These are phyloP conservation scores for Thelephora aurantiotincta DNA, from an alignment of 768 basidiomycete species.

Conservation along the genomic window DNA sequence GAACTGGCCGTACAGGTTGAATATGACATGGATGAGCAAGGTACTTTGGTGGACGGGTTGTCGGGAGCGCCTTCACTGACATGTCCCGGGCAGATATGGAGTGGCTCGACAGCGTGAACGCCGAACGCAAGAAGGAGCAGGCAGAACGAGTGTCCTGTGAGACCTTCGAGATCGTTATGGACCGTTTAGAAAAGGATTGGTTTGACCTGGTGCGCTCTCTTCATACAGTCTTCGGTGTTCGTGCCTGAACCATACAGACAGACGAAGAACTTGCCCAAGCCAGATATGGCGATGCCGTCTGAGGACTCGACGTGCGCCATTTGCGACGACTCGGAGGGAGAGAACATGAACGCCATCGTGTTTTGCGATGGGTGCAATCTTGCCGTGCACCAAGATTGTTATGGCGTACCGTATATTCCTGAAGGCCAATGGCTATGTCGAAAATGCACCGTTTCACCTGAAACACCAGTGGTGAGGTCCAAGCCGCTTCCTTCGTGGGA, in stretches of 20 bases:
- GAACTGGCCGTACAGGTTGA: conserved; percentile 91
- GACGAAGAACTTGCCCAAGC: conserved; percentile 91
- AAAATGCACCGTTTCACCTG: conserved; percentile 96
- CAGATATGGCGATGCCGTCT: conserved; percentile 72
- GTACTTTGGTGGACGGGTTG: conserved; percentile 34
- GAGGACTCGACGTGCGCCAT: conserved; percentile 96
- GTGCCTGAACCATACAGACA: conserved; percentile 15
- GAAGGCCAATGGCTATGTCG: conserved; percentile 99
- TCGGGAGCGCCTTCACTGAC: too few species aligned
- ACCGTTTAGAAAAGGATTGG: conserved; percentile 97
- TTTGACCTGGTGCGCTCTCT: conserved; percentile 67
- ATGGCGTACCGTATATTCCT: conserved; percentile 97
- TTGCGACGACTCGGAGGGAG: conserved; percentile 96
- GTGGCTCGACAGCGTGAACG: conserved; percentile 83
- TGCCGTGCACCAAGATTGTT: conserved; percentile 99
- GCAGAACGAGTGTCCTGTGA: conserved; percentile 66
- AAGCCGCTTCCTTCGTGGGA: not conserved
- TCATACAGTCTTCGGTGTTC: not conserved
- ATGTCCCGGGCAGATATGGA: conserved; percentile 53
- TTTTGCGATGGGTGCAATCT: conserved; percentile 99
- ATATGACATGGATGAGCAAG: conserved; percentile 99
- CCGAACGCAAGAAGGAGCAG: conserved; percentile 66
- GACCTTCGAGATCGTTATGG: conserved; percentile 92
- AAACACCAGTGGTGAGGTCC: conserved; percentile 76
- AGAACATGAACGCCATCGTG: conserved; percentile 97